Evolutionary conservation across 495 filamentous ascomycete species (phyloP).

Genomic region (Trichocladium uniseriatum): DNA sequence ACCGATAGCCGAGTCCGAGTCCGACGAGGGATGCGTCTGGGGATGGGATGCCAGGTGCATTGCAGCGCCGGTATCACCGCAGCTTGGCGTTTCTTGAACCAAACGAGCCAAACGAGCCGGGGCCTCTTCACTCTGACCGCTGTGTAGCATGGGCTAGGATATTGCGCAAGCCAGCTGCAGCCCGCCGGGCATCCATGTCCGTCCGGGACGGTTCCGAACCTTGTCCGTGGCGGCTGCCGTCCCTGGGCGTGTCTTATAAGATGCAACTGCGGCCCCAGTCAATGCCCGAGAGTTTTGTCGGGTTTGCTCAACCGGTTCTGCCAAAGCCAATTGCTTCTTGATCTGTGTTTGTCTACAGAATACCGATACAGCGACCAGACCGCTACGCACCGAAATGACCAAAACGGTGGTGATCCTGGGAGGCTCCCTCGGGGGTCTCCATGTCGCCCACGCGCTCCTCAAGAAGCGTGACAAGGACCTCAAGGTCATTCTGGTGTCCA

Average conservation of each 20-base stretch:
- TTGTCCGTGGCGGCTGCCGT: not conserved
- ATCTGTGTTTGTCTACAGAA: not conserved
- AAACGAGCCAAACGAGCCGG: too few species aligned
- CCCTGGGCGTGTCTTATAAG: not conserved
- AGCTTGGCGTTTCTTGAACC: not conserved
- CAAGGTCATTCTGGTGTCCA: slow-evolving; percentile 38
- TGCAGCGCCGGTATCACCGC: not conserved
- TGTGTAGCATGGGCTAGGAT: not conserved
- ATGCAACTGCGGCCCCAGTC: not conserved
- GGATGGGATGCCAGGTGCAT: not conserved
- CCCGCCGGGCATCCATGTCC: not conserved
- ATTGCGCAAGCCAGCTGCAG: not conserved
- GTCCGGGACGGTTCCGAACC: not conserved
- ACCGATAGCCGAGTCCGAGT: not conserved
- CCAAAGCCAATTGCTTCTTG: not conserved
- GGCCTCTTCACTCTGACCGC: too few species aligned
- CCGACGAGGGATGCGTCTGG: not conserved
- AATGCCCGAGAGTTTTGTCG: not conserved
- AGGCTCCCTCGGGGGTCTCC: slow-evolving; percentile 43
- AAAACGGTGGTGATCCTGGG: slow-evolving; percentile 47
- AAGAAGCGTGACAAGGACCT: slow-evolving; percentile 36
- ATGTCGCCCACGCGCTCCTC: slow-evolving; percentile 44
- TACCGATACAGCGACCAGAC: too few species aligned
- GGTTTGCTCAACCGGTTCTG: not conserved
- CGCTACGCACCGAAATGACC: slow-evolving; percentile 27